Conservation (phyloP, 2,329 filamentous ascomycete genomes). For the Zasmidium cellare region DNA sequence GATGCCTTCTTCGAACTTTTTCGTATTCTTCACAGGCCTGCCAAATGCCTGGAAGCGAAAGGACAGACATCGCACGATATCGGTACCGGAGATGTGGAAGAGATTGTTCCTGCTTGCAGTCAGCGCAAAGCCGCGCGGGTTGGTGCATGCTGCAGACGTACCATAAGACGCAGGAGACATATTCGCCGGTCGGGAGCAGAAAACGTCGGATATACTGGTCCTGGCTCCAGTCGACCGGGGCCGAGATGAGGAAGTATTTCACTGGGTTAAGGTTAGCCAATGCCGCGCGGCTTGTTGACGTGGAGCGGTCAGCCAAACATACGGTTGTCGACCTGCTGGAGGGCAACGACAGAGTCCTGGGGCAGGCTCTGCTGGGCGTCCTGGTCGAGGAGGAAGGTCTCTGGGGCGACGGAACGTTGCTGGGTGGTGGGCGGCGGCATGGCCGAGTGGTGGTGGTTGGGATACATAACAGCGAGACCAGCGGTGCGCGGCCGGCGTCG, state of each 20-base stretch:
- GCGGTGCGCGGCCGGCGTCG: conserved; percentile 4
- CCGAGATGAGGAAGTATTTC: conserved; percentile 99
- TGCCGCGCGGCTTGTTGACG: conserved; percentile 3
- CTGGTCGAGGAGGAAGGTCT: conserved; percentile 97
- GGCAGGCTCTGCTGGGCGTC: conserved; percentile 96
- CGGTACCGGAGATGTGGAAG: conserved; percentile 98
- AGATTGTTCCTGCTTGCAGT: conserved; percentile 76
- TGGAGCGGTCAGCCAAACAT: conserved; percentile 41
- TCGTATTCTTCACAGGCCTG: conserved; percentile 97
- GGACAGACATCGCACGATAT: conserved; percentile 96
- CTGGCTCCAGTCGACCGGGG: conserved; percentile 94
- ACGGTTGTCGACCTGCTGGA: conserved; percentile 98
- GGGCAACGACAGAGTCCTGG: conserved; percentile 91
- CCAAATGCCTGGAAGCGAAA: conserved; percentile 99
- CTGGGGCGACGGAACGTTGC: conserved; percentile 69
- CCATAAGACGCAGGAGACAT: conserved; percentile 97
- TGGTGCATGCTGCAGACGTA: conserved; percentile 39
- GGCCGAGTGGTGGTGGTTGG: conserved; percentile 62
- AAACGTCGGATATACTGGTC: conserved; percentile 97
- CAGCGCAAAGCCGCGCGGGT: conserved; percentile 13
- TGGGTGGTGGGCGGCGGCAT: conserved; percentile 78
- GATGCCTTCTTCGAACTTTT: conserved; percentile 99
- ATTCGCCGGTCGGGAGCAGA: conserved; percentile 93
- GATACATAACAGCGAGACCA: conserved; percentile 44
- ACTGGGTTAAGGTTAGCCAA: conserved; percentile 58